Conservation (phyloP, 345 rosid genomes). For the Luvunga scandens region DNA sequence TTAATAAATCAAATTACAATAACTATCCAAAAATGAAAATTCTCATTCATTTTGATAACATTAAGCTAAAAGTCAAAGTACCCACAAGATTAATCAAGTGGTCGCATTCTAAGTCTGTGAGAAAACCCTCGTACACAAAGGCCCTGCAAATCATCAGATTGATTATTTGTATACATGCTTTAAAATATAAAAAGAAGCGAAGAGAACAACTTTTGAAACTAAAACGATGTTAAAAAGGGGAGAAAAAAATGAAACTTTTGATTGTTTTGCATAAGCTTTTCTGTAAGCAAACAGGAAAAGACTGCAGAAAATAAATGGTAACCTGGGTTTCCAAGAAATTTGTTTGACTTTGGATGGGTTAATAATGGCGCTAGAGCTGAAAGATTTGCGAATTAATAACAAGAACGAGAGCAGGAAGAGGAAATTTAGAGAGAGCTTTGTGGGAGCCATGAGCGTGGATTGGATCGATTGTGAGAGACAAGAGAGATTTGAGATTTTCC, state of each 20-base stretch:
- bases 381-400: conserved; percentile 32
- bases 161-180: not conserved
- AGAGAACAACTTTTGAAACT: not conserved
- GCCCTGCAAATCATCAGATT: conserved; percentile 47
- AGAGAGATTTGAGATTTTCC: not conserved
- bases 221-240: no score
- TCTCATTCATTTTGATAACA: conserved; percentile 11
- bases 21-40: not conserved
- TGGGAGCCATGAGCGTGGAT: conserved; percentile 9
- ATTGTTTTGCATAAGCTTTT: not conserved
- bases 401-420: conserved; percentile 34
- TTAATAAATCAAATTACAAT: not conserved
- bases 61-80: not conserved
- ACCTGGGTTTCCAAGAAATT: conserved; percentile 87
- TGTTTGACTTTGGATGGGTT: conserved; percentile 87
- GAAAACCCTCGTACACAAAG: conserved; percentile 84
- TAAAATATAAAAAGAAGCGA: not conserved
- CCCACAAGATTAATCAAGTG: conserved; percentile 87
- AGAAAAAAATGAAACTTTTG: no score
- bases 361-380: conserved; percentile 54
- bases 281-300: not conserved
- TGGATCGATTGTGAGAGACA: conserved; percentile 18
- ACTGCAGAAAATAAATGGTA: not conserved
- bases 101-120: conserved; percentile 93
- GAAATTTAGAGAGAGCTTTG: conserved; percentile 21